phyloP scores from a whole-genome alignment of 2,329 filamentous ascomycete species.

The Diaporthe ampelina region DNA sequence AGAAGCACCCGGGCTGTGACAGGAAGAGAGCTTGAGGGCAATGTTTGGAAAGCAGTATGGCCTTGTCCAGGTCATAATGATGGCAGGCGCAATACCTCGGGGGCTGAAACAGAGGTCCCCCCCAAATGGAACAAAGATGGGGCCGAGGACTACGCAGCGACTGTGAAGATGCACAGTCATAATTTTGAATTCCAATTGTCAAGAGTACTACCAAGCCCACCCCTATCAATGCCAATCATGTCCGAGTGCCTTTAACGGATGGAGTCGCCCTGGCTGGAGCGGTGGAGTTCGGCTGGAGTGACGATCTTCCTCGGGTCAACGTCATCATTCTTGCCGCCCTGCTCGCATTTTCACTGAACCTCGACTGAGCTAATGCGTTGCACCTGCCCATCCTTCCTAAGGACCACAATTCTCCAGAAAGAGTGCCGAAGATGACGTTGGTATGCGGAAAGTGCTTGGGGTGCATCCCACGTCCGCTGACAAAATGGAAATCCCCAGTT shows the following conservation, averaged over 20 bases:
- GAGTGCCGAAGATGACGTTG: background rate
- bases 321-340: background rate
- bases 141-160: background rate
- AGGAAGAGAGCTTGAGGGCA: background rate
- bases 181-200: background rate
- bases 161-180: background rate
- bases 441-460: background rate
- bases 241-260: background rate
- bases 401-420: background rate
- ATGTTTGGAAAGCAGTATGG: background rate
- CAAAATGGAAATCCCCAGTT: background rate
- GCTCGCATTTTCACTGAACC: background rate
- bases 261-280: background rate
- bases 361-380: background rate
- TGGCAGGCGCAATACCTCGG: background rate
- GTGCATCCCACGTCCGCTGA: background rate
- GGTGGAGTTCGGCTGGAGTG: background rate
- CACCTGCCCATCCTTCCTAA: background rate
- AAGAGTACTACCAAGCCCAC: background rate
- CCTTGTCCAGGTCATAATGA: no score
- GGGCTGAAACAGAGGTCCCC: background rate
- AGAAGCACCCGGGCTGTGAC: background rate
- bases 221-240: background rate
- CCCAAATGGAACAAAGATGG: background rate
- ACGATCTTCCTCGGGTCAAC: constrained; percentile 5